These are phyloP conservation scores for Pseudocercospora macadamiae DNA, from an alignment of 2,329 filamentous ascomycete species.

Conservation along the genomic window DNA sequence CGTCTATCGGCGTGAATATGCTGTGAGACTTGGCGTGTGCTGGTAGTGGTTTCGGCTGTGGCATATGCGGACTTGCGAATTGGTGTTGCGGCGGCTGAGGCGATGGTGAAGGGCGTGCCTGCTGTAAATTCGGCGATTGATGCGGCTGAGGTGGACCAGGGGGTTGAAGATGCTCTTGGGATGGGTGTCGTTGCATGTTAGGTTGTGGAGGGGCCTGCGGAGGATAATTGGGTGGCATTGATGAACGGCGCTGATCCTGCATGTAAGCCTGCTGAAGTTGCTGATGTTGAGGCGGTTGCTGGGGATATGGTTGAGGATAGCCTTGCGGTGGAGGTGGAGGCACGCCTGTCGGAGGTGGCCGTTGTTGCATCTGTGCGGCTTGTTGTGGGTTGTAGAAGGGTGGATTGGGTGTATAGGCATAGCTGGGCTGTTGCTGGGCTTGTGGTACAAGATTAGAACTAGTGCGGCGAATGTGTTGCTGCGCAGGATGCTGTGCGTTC, in stretches of 20 bases:
- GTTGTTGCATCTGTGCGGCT: conserved; percentile 54
- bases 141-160: conserved; percentile 41
- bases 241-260: conserved; percentile 74
- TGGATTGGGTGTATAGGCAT: conserved; percentile 82
- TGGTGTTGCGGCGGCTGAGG: conserved; percentile 56
- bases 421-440: conserved; percentile 53
- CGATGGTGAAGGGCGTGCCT: conserved; percentile 44
- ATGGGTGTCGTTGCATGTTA: conserved; percentile 48
- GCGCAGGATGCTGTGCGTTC: conserved; percentile 68
- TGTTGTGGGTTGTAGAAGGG: conserved; percentile 73
- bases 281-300: conserved; percentile 34
- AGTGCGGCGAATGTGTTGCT: conserved; percentile 68
- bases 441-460: conserved; percentile 74
- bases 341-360: conserved; percentile 32
- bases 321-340: conserved; percentile 29
- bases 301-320: conserved; percentile 35
- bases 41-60: conserved; percentile 66
- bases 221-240: conserved; percentile 72
- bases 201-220: conserved; percentile 57
- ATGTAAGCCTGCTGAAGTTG: conserved; percentile 70
- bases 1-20: conserved; percentile 97
- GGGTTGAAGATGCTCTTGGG: conserved; percentile 35
- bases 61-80: conserved; percentile 58
- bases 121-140: conserved; percentile 41
- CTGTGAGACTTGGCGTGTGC: conserved; percentile 72